These are phyloP conservation scores for Sechiopsis laciniata DNA, from an alignment of 306 rosid genomes.

Conservation along the genomic window DNA sequence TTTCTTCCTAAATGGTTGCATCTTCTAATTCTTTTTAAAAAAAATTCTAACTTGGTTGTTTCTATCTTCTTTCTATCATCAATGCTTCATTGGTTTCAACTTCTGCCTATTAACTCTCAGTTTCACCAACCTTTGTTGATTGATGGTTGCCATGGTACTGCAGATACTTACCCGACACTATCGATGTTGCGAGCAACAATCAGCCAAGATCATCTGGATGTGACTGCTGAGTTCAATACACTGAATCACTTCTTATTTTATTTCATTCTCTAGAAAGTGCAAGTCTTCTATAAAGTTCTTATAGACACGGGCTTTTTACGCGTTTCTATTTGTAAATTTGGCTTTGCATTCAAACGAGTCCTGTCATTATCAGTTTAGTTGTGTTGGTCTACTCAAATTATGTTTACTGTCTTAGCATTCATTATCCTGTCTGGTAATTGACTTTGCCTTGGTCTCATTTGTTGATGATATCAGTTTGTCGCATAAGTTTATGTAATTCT, in stretches of 20 bases:
- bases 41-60: not conserved
- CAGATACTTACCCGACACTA: slow-evolving; percentile 96
- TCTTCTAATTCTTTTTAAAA: not conserved
- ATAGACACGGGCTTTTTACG: slow-evolving; percentile 1
- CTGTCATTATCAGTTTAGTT: not conserved
- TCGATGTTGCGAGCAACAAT: slow-evolving; percentile 76
- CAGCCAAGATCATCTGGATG: slow-evolving; percentile 85
- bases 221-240: slow-evolving; percentile 58
- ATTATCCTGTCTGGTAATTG: slow-evolving; percentile 11
- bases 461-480: slow-evolving; percentile 9
- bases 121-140: not conserved
- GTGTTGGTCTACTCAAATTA: slow-evolving; percentile 26
- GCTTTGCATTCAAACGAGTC: not conserved
- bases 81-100: not conserved
- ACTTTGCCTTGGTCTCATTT: slow-evolving; percentile 14
- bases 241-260: slow-evolving; percentile 16
- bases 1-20: not conserved
- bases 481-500: slow-evolving; percentile 15
- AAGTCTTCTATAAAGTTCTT: slow-evolving; percentile 25
- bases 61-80: not conserved
- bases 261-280: slow-evolving; percentile 37
- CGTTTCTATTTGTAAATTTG: slow-evolving; percentile 24
- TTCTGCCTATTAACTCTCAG: not conserved
- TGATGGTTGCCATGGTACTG: slow-evolving; percentile 25
- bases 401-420: slow-evolving; percentile 19